Conservation (phyloP, 2,329 filamentous ascomycete genomes). For the Teratosphaeria gauchensis region DNA sequence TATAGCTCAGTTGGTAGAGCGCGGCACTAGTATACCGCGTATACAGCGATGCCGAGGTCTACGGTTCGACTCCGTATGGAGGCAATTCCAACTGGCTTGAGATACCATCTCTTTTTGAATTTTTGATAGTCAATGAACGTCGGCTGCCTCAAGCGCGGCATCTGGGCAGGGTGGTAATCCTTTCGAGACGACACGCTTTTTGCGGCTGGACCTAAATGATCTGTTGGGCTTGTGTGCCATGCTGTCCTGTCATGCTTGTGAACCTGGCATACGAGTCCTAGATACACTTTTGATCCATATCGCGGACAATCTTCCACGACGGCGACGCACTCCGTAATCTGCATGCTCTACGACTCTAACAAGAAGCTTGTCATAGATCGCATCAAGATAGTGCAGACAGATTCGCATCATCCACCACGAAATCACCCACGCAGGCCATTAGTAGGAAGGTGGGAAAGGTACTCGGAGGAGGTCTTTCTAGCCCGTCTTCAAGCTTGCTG, state of each 20-base stretch:
- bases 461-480: neutral
- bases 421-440: neutral
- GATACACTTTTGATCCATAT: no score
- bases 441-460: neutral
- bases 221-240: neutral
- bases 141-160: no score
- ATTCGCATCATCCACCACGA: neutral
- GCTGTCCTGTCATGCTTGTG: no score
- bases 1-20: conserved; percentile 10
- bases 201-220: no score
- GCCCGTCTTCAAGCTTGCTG: neutral
- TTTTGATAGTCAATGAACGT: neutral
- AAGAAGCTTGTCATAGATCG: neutral
- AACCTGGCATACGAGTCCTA: neutral
- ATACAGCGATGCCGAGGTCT: conserved; percentile 5
- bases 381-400: neutral
- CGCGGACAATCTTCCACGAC: no score
- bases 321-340: no score
- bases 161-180: no score
- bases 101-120: neutral
- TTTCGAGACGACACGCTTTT: no score
- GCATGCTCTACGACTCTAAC: no score
- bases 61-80: conserved; percentile 9
- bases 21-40: conserved; percentile 7
- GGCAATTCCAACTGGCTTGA: conserved; percentile 1